Percentiles rank a stretch among this genome's conserved stretches.
Evolutionary conservation across 257 asterid genomes (phyloP).

Genomic region (Solanum virginianum): DNA sequence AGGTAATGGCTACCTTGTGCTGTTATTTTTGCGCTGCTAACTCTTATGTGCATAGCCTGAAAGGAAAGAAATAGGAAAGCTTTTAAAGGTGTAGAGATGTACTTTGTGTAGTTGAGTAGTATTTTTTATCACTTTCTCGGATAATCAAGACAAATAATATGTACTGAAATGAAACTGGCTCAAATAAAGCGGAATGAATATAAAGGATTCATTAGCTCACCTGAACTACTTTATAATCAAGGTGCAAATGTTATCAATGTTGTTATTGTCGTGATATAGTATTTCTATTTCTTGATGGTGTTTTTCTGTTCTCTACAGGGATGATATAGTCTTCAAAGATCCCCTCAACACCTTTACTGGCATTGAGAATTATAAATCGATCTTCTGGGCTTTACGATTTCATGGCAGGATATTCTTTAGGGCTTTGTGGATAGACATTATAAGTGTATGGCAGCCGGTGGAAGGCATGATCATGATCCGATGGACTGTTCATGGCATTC

Average conservation of each 20-base stretch:
- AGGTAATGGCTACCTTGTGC: neutral
- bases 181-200: neutral
- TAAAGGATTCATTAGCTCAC: neutral
- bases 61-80: neutral
- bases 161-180: neutral
- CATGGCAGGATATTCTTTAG: conserved; percentile 71
- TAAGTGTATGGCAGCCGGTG: conserved; percentile 71
- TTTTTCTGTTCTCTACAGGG: conserved; percentile 34
- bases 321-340: conserved; percentile 69
- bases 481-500: conserved; percentile 89
- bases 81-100: neutral
- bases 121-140: neutral
- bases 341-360: conserved; percentile 75
- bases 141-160: neutral
- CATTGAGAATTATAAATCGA: conserved; percentile 55
- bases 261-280: neutral
- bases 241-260: neutral
- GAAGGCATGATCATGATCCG: conserved; percentile 81
- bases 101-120: neutral
- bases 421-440: conserved; percentile 61
- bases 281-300: neutral
- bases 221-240: neutral
- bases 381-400: conserved; percentile 86
- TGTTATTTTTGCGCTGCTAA: neutral
- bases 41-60: neutral